Evolutionary conservation across 306 rosid species (phyloP), one percentile per base, ranked within the genome.

Genomic region (Trifolium repens): DNA sequence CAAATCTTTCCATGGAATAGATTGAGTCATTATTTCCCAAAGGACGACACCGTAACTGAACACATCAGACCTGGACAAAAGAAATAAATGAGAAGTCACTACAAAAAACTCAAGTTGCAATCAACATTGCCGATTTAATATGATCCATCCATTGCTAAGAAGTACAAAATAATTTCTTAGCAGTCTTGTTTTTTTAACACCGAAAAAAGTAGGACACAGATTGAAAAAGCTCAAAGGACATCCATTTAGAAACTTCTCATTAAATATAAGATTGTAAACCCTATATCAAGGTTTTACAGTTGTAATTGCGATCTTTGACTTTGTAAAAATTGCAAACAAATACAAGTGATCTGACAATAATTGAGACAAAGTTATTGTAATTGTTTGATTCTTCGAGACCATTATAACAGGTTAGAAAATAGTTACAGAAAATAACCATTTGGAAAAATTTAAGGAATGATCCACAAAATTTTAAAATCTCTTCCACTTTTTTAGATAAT

Each of bases 31-130:
- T 71, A 90, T 79, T 69, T 90, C 93, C 94, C 97, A 87, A 37
- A 88, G 84, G 80, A 88, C 84, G 78, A 92, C 94, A 69, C 97
- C 96, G 53, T 85, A 92, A 80, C 94, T 84, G 73, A 74, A 90
- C 55, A 92, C 88, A 84, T 92, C 96, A 19, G 89, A 92, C 77
- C 94, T 90, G 94, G 73, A 62, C 30, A 11, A 27, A 26, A 63
- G 39, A 77, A 77, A 65, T 49, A 53, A 57, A 66, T 7, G 49
- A 67, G 52, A 71, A 67, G 3, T 71, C 61, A 71, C 64, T 59
- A 60, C 46, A 69, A 62, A 62, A 13, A 62, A 34, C 46, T 19
- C 50, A 39, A 75, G 68, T 54, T 75, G 32, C 54, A 53, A 63
- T 54, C 3, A 16, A 13, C 47, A 64, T 75, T 50, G 50, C 46